phyloP scores from a whole-genome alignment of 176 grass and related monocot genomes.

The Aegilops longissima region DNA sequence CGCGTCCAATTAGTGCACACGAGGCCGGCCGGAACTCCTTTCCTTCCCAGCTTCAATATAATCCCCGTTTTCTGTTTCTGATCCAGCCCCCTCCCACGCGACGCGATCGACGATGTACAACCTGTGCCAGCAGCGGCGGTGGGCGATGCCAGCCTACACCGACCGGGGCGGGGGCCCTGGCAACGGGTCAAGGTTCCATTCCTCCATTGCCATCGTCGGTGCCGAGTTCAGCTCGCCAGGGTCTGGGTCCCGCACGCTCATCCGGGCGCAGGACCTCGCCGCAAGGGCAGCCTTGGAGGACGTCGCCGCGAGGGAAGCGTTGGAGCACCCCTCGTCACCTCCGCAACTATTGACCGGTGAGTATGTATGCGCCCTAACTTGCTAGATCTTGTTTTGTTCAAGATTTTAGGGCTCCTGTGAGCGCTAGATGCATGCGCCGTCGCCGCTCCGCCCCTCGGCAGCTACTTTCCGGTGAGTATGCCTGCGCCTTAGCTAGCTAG shows the following conservation, averaged over 20 bases:
- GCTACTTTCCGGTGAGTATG: too few species aligned
- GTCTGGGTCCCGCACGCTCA: constrained; percentile 15
- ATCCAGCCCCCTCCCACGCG: too few species aligned
- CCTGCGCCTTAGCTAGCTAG: too few species aligned
- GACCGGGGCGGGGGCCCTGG: constrained; percentile 13
- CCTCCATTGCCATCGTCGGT: constrained; percentile 53
- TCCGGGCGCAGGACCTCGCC: constrained; percentile 63
- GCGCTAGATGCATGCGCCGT: too few species aligned
- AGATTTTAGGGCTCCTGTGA: too few species aligned
- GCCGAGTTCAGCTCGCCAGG: constrained; percentile 2
- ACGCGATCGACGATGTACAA: constrained; percentile 43
- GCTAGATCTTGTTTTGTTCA: not conserved
- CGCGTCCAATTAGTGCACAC: too few species aligned
- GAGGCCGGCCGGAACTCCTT: too few species aligned
- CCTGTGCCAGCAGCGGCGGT: constrained; percentile 66
- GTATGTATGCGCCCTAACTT: not conserved
- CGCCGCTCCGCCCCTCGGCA: too few species aligned
- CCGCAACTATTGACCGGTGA: constrained; percentile 24
- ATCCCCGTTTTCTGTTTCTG: too few species aligned
- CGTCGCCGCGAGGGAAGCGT: not conserved
- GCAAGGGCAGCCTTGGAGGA: constrained; percentile 56
- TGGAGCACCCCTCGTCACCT: not conserved
- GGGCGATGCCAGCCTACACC: constrained; percentile 51
- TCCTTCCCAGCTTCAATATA: too few species aligned
- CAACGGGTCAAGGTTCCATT: constrained; percentile 40